Conservation (phyloP, 306 rosid genomes). For the Vigna unguiculata region DNA sequence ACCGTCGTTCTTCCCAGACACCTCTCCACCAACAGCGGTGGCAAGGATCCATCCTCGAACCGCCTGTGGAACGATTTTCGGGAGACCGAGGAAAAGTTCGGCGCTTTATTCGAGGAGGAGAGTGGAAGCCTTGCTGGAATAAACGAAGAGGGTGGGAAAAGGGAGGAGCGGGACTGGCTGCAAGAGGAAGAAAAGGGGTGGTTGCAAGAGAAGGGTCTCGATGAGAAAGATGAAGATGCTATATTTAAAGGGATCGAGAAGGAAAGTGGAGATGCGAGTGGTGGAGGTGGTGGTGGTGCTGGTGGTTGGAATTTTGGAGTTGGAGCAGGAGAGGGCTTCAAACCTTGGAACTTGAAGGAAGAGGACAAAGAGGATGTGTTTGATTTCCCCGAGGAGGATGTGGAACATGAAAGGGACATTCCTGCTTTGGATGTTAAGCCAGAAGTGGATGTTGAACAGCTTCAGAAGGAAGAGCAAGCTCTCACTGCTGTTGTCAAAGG, state of each 20-base stretch:
- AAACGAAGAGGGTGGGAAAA: not conserved
- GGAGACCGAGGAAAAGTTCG: conserved; percentile 57
- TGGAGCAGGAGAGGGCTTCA: conserved; percentile 36
- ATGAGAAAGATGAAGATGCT: conserved; percentile 50
- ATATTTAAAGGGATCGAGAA: conserved; percentile 51
- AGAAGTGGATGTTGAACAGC: conserved; percentile 51
- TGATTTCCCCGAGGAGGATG: conserved; percentile 44
- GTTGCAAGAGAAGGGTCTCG: conserved; percentile 54
- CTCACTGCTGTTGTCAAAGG: conserved; percentile 75
- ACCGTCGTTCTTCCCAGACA: conserved; percentile 44
- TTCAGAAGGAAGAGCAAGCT: conserved; percentile 68
- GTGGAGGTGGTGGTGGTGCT: conserved; percentile 35
- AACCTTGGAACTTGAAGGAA: conserved; percentile 69
- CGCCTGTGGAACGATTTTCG: conserved; percentile 55
- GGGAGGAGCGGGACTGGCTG: conserved; percentile 20
- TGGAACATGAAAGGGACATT: conserved; percentile 28
- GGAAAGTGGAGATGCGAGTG: conserved; percentile 35
- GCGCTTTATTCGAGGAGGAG: conserved; percentile 51
- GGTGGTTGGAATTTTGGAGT: conserved; percentile 43
- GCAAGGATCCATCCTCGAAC: conserved; percentile 42
- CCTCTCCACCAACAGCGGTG: conserved; percentile 52
- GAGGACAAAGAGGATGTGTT: conserved; percentile 69
- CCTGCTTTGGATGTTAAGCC: conserved; percentile 34
- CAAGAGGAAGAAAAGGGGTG: conserved; percentile 47
- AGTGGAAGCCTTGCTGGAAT: conserved; percentile 43